Evolutionary conservation across 2,329 filamentous ascomycete species (phyloP).

Genomic region (Apiospora marii): DNA sequence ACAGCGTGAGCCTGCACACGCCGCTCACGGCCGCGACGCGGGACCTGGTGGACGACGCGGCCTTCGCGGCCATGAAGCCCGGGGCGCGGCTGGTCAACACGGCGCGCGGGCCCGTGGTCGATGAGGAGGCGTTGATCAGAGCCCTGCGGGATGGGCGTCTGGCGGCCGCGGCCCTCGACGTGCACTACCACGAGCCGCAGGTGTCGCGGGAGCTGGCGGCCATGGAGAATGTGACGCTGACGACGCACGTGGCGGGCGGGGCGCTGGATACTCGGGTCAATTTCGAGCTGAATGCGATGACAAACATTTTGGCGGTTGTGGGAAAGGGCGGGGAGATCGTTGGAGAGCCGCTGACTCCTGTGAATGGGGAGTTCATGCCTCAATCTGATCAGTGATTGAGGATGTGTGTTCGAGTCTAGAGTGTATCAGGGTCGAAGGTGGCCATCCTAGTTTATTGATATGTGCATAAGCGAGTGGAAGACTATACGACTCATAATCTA

Average conservation of each 20-base stretch:
- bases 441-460: not conserved
- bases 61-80: conserved; percentile 54
- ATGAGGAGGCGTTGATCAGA: conserved; percentile 57
- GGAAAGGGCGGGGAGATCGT: conserved; percentile 30
- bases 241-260: conserved; percentile 47
- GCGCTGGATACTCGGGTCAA: conserved; percentile 49
- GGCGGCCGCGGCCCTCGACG: conserved; percentile 58
- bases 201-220: conserved; percentile 40
- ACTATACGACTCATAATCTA: not conserved
- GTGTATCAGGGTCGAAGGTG: not conserved
- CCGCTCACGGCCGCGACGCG: conserved; percentile 41
- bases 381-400: not conserved
- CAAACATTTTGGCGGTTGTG: conserved; percentile 43
- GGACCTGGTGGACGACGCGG: conserved; percentile 37
- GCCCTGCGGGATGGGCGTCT: conserved; percentile 56
- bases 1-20: conserved; percentile 46
- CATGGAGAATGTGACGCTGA: conserved; percentile 47
- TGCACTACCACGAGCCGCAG: conserved; percentile 61
- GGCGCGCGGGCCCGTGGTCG: conserved; percentile 58
- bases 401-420: not conserved
- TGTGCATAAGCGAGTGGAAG: not conserved
- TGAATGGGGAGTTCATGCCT: not conserved
- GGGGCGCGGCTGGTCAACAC: conserved; percentile 60
- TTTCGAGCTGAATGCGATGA: conserved; percentile 48
- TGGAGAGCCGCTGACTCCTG: not conserved